Base-by-base conservation (phyloP, 2,329 filamentous ascomycete genomes). In the Xylaria polymorpha region DNA sequence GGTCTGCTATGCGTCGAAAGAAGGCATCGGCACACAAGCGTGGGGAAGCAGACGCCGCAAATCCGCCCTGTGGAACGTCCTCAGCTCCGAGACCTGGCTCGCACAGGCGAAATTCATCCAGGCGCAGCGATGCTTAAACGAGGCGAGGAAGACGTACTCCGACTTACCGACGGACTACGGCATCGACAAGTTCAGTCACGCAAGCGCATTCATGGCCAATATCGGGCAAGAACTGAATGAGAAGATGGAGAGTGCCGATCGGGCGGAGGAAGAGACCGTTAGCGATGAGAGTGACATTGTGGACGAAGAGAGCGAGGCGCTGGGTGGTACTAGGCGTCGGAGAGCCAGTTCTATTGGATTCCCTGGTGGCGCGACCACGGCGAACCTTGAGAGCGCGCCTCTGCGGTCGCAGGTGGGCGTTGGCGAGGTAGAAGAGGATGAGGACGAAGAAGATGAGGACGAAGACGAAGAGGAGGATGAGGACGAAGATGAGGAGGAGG, bases 21-120 rank as follows among this genome's bases (percentile, higher is more conserved):
- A 86, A 32, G 91, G 92, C 2, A 82, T 89, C 3, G 90, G 91
- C 0, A 87, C 86, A 9, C 87, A 90, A 69, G 83, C 83, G 44
- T 92, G 90, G 85, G 94, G 94, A 18, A 86, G 87, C 9, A 87
- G 95, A 70, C 87, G 86, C 68, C 87, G 96, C 58, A 99, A 98
- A 83, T 92, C 94, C 1, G 96, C 93, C 0, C 87, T 97, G 72
- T 99, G 94, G 94, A 92, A 91, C 73, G 86, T 96, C 25, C 85
- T 97, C 46, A 92, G 93, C 1, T 91, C 94, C 0, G 92, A 97
- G 75, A 87, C 90, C 1, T 99, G 96, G 96, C 84, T 95, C 64
- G 87, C 87, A 60, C 87, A 94, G 71, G 89, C 87, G 41, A 94
- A 95, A 77, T 89, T 90, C 62, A 88, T 92, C 15, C 92, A 97